A percentile compares a stretch with the other conserved stretches of the same genome.
Evolutionary conservation across 805 yeast species (phyloP).

Genomic region (Yarrowia hollandica): DNA sequence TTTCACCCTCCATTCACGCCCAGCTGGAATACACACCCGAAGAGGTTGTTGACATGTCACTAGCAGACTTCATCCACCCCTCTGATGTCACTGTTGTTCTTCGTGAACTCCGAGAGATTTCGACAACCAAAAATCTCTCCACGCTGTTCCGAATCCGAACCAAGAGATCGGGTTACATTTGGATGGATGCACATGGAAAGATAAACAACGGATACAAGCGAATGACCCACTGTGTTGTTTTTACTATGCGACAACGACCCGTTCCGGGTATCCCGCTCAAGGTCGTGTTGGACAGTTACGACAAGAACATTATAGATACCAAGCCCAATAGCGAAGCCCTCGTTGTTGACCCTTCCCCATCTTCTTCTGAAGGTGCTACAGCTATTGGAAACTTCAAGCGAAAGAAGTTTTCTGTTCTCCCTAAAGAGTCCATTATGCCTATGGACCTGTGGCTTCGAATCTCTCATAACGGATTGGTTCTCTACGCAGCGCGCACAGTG

Average conservation of each 20-base stretch:
- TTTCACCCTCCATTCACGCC: not conserved
- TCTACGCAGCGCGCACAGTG: slow-evolving; percentile 4
- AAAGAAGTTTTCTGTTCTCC: slow-evolving; percentile 21
- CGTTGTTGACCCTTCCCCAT: not conserved
- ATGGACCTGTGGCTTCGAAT: slow-evolving; percentile 28
- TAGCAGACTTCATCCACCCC: slow-evolving; percentile 17
- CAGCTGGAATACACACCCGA: slow-evolving; percentile 21
- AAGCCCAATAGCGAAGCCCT: slow-evolving; percentile 20
- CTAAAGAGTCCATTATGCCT: slow-evolving; percentile 18
- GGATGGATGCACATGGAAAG: slow-evolving; percentile 23
- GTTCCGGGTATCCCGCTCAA: slow-evolving; percentile 5
- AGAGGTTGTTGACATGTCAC: not conserved
- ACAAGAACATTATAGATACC: slow-evolving; percentile 16
- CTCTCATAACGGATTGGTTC: slow-evolving; percentile 19
- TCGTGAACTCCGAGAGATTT: slow-evolving; percentile 9
- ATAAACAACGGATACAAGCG: slow-evolving; percentile 15
- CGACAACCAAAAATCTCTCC: not conserved
- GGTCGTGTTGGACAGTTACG: not conserved
- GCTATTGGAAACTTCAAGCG: slow-evolving; percentile 14
- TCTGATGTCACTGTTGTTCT: slow-evolving; percentile 22
- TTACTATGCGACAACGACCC: not conserved
- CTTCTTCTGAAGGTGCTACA: slow-evolving; percentile 19
- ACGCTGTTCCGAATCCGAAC: slow-evolving; percentile 19
- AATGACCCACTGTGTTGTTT: slow-evolving; percentile 16
- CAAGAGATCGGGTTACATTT: slow-evolving; percentile 7